These are phyloP conservation scores for Epicoccum nigrum DNA, from an alignment of 2,329 filamentous ascomycete species.

Conservation along the genomic window DNA sequence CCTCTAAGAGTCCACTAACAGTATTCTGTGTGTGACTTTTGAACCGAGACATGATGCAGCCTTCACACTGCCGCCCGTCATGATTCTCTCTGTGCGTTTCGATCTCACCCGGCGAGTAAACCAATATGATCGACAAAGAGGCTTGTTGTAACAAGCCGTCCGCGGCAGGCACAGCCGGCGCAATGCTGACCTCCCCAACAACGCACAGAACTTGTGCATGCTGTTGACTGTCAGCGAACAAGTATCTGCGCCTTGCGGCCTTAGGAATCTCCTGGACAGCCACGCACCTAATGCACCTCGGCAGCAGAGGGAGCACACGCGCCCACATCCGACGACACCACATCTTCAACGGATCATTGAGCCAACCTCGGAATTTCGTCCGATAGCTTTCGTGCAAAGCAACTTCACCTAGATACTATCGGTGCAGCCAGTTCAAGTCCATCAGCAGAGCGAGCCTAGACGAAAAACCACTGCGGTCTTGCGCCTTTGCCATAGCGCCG, in stretches of 20 bases:
- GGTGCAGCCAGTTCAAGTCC: not conserved
- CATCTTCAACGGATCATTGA: not conserved
- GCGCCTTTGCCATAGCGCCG: not conserved
- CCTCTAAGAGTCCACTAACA: not conserved
- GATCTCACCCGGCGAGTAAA: not conserved
- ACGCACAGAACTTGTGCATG: too few species aligned
- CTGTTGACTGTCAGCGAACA: not conserved
- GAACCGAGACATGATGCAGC: not conserved
- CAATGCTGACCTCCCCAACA: not conserved
- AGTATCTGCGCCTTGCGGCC: constrained; percentile 5
- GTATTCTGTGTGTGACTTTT: not conserved
- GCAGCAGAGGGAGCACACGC: too few species aligned
- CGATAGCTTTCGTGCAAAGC: too few species aligned
- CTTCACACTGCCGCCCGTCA: not conserved
- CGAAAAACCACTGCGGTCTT: not conserved
- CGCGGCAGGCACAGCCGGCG: not conserved
- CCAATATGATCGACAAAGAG: not conserved
- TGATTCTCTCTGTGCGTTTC: not conserved
- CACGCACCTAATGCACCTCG: not conserved
- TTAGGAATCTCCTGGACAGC: too few species aligned
- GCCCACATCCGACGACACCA: not conserved
- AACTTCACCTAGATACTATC: too few species aligned
- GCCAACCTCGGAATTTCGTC: too few species aligned
- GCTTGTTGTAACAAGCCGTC: not conserved
- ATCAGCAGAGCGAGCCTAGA: constrained; percentile 3